Evolutionary conservation across 2,329 filamentous ascomycete species (phyloP), one percentile per base, ranked within the genome.

Genomic region (Mycocentrospora acerina): DNA sequence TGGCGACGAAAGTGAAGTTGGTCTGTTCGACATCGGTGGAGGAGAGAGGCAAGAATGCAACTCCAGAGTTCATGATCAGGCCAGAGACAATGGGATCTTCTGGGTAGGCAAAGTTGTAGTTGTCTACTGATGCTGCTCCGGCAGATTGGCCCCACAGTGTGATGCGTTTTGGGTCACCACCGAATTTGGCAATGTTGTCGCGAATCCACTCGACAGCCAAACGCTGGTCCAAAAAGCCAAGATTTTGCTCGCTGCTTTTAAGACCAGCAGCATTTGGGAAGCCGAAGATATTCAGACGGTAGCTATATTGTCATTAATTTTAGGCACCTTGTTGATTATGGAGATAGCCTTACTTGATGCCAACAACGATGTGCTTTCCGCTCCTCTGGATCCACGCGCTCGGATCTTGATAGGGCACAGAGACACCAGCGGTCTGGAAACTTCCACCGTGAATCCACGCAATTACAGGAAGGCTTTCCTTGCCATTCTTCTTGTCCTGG

Each of bases 381-480:
- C 59, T 64, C 14, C 66, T 60, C 35, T 64, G 46, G 27, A 64
- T 46, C 57, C 60, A 66, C 30, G 33, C 42, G 12, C 37, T 46
- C 7, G 53, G 58, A 26, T 46, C 44, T 16, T 61, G 57, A 26
- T 62, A 76, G 1, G 72, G 69, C 0, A 74, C 66, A 19, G 71
- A 62, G 11, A 70, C 54, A 16, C 72, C 72, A 19, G 74, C 74
- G 6, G 60, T 68, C 8, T 59, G 43, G 42, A 74, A 75, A 2
- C 69, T 69, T 12, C 75, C 75, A 4, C 75, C 75, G 26, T 74
- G 71, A 24, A 77, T 63, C 61, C 71, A 78, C 14, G 74, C 65
- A 4, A 72, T 57, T 0, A 77, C 74, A 1, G 74, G 74, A 4
- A 74, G 52, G 0, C 53, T 11, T 40, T 55, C 19, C 9, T 22